Evolutionary conservation across 371 early-diverging fungal genomes (phyloP), one percentile per base, ranked within the genome.

Genomic region (Mucor irregularis): DNA sequence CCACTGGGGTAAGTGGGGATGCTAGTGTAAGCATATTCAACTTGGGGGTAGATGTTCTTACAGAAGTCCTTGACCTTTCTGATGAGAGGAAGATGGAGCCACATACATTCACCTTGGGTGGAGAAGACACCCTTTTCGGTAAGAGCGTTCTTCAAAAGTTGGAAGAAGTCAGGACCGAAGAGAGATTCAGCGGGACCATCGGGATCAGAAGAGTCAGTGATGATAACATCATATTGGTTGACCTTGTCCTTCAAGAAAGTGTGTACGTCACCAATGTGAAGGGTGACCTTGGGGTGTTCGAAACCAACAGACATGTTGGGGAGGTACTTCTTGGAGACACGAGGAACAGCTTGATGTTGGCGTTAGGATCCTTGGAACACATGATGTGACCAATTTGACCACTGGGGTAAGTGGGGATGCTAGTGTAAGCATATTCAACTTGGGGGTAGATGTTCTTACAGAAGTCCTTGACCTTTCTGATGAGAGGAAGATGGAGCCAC

Each of bases 121-220:
- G 90, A 89, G 66, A 97, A 87, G 60, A 96, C 89, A 68, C 98
- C 97, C 43, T 91, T 92, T 13, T 84, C 85, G 46, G 89, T 89
- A 72, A 98, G 80, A n/a, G 97, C 92, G 33, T 86, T 84, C 79
- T 90, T 82, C 89, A 97, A 86, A 56, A 96, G 81, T 65, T 90
- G 83, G 80, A 90, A 98, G 80, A 93, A 98, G 45, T 86, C 83
- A 60, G 87, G 83, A 70, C 90, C 89, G 79, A 92, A 98, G 64
- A 98, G 86, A 40, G 90, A 88, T 68, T 92, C 97, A 44, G 98
- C 98, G 38, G 98, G 98, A 42, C 93, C 95, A 64, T 95, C 96
- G 35, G 98, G 98, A 61, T 98, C 98, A 19, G 95, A 95, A n/a
- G 94, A 92, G 61, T 98, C 98, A 49, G 97, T 98, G 80, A 98